Evolutionary conservation across 2,329 filamentous ascomycete species (phyloP), one percentile per base, ranked within the genome.

Genomic region (Reticulascus tulasneorum): DNA sequence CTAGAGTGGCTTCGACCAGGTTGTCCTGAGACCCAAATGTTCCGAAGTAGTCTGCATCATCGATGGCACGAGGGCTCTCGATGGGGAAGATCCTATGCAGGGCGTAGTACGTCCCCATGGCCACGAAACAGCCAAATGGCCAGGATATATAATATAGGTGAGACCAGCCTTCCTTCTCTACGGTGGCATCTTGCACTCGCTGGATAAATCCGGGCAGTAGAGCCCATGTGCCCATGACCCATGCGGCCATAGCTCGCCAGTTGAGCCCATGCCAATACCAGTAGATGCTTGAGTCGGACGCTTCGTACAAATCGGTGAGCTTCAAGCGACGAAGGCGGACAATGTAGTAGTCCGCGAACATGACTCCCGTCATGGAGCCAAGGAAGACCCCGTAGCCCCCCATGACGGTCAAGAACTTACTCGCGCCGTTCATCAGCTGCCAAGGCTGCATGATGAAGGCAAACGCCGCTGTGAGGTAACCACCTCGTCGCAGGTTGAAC

Each of bases 341-440:
- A 24, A 63, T 23, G 48, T 56, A 54, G 50, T 53, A 57, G 42
- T 62, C 58, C 9, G 49, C 42, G 23, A 60, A 54, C 58, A 63
- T 61, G 15, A 62, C 50, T 7, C 58, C 59, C 10, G 57, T 59
- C 32, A 62, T 49, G 2, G 58, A 58, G 4, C 58, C 58, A 9
- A 63, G 45, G 44, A 63, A 63, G 20, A 63, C 52, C 31, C 46
- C 38, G 31, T 56, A 56, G 6, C 53, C 53, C 23, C 50, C 50
- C 24, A 57, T 44, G 38, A 57, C 53, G 16, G 50, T 51, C 7
- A 51, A 47, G 39, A 56, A 56, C 23, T 49, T 54, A 27, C 47
- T 46, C 5, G 47, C 46, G 29, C 44, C 42, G 37, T 45, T 48
- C 18, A 45, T 24, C 18, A 48, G 36, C 20, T 35, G 44, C 50